Percentiles rank a stretch among this genome's conserved stretches.
These are phyloP conservation scores for Lentinula sp. DNA, from an alignment of 768 basidiomycete genomes.

Conservation along the genomic window DNA sequence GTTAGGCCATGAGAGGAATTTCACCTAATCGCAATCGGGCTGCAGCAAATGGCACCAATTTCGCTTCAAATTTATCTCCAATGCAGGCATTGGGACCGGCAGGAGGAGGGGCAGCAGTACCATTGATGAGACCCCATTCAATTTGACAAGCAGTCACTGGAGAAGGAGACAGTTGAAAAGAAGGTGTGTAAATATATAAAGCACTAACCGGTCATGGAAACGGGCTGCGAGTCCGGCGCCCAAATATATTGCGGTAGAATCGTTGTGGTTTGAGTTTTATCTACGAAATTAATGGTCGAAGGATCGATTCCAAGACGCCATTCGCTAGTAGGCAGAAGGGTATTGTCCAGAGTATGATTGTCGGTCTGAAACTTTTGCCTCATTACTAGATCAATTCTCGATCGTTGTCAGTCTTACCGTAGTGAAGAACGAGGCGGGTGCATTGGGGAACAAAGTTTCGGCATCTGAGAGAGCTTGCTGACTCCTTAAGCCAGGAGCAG, in stretches of 20 bases:
- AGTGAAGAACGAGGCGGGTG: conserved; percentile 27
- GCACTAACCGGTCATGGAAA: conserved; percentile 25
- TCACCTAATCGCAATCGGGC: conserved; percentile 34
- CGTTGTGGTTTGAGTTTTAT: conserved; percentile 18
- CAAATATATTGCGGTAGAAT: conserved; percentile 32
- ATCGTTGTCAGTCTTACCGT: conserved; percentile 18
- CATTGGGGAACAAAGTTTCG: conserved; percentile 27
- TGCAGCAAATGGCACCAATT: conserved; percentile 32
- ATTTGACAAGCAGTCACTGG: conserved; percentile 29
- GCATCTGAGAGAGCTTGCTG: conserved; percentile 29
- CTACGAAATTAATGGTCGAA: conserved; percentile 24
- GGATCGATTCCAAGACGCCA: conserved; percentile 37
- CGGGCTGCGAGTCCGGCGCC: conserved; percentile 31
- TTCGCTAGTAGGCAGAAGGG: conserved; percentile 28
- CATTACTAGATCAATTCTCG: neutral
- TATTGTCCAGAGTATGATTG: conserved; percentile 31
- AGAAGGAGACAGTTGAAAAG: neutral
- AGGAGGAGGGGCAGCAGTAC: conserved; percentile 30
- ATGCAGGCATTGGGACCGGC: conserved; percentile 22
- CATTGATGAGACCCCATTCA: conserved; percentile 25
- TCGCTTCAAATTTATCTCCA: conserved; percentile 25
- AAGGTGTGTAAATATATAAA: neutral
- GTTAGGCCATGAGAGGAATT: conserved; percentile 26
- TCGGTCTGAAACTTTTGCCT: conserved; percentile 21
- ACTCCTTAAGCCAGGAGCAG: conserved; percentile 28